These are phyloP conservation scores for Castanea sativa DNA, from an alignment of 306 rosid species.

Conservation along the genomic window DNA sequence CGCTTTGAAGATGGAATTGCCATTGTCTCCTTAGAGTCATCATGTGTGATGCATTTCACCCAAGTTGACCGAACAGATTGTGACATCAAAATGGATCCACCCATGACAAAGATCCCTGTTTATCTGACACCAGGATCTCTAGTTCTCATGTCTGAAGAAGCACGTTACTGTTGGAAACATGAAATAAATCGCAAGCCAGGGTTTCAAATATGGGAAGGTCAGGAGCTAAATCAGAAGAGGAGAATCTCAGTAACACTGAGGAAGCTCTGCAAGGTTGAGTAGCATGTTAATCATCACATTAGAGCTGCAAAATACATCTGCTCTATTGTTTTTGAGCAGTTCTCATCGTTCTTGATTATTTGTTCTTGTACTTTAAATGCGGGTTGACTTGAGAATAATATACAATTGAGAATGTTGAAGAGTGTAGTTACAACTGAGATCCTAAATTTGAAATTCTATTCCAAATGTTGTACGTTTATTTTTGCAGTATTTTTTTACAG, in stretches of 20 bases:
- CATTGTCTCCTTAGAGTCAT: slow-evolving; percentile 71
- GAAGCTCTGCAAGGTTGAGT: slow-evolving; percentile 55
- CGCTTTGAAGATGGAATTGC: slow-evolving; percentile 94
- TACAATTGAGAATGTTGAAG: not conserved
- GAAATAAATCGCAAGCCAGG: slow-evolving; percentile 78
- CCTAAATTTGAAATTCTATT: too few species aligned
- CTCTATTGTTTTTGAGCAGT: not conserved
- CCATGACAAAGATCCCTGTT: slow-evolving; percentile 41
- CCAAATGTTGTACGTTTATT: too few species aligned
- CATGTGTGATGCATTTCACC: slow-evolving; percentile 86
- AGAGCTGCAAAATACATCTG: not conserved
- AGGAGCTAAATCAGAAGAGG: slow-evolving; percentile 47
- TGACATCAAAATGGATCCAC: not conserved
- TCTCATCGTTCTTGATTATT: not conserved
- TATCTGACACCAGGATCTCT: slow-evolving; percentile 70
- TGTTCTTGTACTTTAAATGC: not conserved
- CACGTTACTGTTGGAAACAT: slow-evolving; percentile 81
- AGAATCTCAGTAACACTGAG: slow-evolving; percentile 80
- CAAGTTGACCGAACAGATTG: slow-evolving; percentile 23
- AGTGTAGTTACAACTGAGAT: not conserved
- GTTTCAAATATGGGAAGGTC: slow-evolving; percentile 72
- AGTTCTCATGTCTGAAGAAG: slow-evolving; percentile 77
- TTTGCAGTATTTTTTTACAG: too few species aligned
- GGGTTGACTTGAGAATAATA: not conserved
- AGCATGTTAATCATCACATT: slow-evolving; percentile 14